Conservation (phyloP, 1,139 yeast species). For the Scheffersomyces quercinus region DNA sequence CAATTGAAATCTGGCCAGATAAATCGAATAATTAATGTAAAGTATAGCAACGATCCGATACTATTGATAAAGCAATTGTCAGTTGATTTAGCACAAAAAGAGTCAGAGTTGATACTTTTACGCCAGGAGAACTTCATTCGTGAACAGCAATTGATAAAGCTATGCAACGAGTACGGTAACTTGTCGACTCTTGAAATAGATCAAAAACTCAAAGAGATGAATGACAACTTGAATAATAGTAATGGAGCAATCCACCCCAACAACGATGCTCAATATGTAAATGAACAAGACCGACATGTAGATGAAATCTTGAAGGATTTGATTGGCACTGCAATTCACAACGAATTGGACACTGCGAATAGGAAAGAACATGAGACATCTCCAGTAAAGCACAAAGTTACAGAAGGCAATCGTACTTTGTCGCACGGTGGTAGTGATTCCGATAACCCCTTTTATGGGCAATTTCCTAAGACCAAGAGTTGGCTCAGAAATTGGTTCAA, state of each 20-base stretch:
- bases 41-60: constrained; percentile 39
- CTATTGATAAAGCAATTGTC: constrained; percentile 49
- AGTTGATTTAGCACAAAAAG: constrained; percentile 48
- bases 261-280: too few species aligned
- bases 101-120: constrained; percentile 44
- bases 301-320: constrained; percentile 6
- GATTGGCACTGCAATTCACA: constrained; percentile 11
- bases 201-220: constrained; percentile 24
- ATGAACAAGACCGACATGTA: constrained; percentile 1
- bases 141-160: constrained; percentile 42
- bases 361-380: too few species aligned
- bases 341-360: not conserved
- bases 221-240: not conserved
- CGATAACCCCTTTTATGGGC: not conserved
- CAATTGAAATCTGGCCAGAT: constrained; percentile 26
- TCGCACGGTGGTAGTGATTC: too few species aligned
- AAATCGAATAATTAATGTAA: constrained; percentile 27
- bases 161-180: constrained; percentile 47
- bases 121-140: constrained; percentile 42
- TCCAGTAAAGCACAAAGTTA: too few species aligned
- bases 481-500: constrained; percentile 23
- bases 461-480: constrained; percentile 2
- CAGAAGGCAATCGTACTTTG: too few species aligned
- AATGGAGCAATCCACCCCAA: too few species aligned
- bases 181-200: constrained; percentile 48